phyloP scores from a whole-genome alignment of 1,284 basidiomycete genomes.

The Cronartium quercuum region DNA sequence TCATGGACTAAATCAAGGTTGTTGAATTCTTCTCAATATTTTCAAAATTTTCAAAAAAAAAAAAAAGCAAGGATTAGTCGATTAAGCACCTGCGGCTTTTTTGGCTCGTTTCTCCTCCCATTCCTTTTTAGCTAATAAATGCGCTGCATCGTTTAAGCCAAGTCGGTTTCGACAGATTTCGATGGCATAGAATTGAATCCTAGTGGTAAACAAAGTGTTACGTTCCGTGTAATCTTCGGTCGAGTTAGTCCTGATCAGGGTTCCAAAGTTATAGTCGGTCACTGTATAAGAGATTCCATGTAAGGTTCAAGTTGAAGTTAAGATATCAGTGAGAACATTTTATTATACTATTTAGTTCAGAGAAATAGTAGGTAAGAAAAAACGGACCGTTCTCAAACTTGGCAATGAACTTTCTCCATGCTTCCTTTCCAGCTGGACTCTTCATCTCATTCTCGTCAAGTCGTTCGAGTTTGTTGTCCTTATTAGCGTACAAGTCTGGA shows the following conservation, averaged over 20 bases:
- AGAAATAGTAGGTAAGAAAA: not conserved
- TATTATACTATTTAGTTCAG: conserved; percentile 48
- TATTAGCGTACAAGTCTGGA: conserved; percentile 67
- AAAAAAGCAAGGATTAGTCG: not conserved
- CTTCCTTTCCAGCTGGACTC: conserved; percentile 76
- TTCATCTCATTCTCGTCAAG: conserved; percentile 95
- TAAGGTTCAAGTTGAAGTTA: not conserved
- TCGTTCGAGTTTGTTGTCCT: conserved; percentile 60
- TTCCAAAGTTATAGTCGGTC: conserved; percentile 96
- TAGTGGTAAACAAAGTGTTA: conserved; percentile 79
- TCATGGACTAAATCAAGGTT: too few species aligned
- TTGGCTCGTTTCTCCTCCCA: conserved; percentile 57
- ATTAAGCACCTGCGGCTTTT: conserved; percentile 51
- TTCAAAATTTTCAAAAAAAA: not conserved
- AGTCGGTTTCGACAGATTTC: conserved; percentile 91
- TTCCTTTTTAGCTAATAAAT: conserved; percentile 49
- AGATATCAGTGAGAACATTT: conserved; percentile 51
- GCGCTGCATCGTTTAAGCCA: conserved; percentile 84
- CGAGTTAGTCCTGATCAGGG: conserved; percentile 76
- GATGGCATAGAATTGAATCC: conserved; percentile 78
- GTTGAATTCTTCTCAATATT: too few species aligned
- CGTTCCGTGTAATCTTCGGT: conserved; percentile 78
- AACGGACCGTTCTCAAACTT: conserved; percentile 58
- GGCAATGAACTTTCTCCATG: conserved; percentile 85
- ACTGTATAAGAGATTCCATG: conserved; percentile 49